These are phyloP conservation scores for Bretziella fagacearum DNA, from an alignment of 2,329 filamentous ascomycete genomes.

Conservation along the genomic window DNA sequence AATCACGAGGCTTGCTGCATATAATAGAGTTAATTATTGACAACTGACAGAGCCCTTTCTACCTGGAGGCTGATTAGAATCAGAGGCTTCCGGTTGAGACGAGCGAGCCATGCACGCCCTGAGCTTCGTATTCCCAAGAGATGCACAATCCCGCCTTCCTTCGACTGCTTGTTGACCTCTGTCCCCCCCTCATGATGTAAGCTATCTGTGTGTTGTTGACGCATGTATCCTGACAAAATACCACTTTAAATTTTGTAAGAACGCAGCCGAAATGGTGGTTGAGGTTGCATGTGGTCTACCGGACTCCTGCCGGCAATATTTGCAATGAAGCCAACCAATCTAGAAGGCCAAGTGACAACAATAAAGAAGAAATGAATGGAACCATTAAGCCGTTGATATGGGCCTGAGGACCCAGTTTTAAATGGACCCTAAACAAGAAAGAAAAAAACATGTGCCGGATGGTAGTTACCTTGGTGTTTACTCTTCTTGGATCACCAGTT, in stretches of 20 bases:
- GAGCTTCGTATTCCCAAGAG: neutral
- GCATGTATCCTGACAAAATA: neutral
- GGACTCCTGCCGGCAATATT: neutral
- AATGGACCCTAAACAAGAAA: neutral
- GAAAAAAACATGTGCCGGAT: too few relatives aligned
- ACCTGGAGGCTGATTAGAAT: neutral
- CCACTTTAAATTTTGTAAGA: too few relatives aligned
- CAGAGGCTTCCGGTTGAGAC: neutral
- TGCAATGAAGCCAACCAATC: too few relatives aligned
- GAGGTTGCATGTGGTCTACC: neutral
- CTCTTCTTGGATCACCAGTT: neutral
- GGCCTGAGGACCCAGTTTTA: neutral
- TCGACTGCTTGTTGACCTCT: neutral
- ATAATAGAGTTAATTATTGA: neutral
- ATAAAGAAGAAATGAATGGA: neutral
- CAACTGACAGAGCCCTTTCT: neutral
- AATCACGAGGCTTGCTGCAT: neutral
- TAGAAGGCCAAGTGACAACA: neutral
- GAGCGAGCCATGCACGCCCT: neutral
- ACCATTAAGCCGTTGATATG: neutral
- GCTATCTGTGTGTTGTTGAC: neutral
- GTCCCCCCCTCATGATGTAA: neutral
- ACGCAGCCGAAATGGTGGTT: neutral
- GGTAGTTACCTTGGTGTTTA: neutral
- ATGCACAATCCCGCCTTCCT: neutral